Evolutionary conservation across 31 red algal species (phyloP).

Genomic region (Porphyra umbilicalis): DNA sequence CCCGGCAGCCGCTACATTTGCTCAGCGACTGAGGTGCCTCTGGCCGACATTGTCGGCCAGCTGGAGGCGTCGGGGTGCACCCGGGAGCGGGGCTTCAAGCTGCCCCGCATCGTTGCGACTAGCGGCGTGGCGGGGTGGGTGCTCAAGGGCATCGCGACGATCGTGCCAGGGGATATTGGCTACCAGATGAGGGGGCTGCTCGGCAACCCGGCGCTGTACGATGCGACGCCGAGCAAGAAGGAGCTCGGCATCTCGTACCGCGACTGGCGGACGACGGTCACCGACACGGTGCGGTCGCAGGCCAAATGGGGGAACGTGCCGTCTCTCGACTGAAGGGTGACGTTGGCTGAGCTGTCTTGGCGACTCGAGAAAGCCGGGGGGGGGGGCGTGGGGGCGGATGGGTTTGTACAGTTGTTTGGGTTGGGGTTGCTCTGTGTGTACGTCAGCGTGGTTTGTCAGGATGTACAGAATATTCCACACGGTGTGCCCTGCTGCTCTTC

Average conservation of each 20-base stretch:
- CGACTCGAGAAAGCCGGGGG: too few species aligned
- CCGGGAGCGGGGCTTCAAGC: background rate
- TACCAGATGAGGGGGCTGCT: background rate
- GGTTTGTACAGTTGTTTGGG: too few species aligned
- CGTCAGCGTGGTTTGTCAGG: too few species aligned
- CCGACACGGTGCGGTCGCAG: background rate
- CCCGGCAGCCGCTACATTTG: conserved; percentile 40
- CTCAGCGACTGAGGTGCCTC: background rate
- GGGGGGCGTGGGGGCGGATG: too few species aligned
- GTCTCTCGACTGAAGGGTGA: background rate
- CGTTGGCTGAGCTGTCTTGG: too few species aligned
- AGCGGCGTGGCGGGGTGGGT: background rate
- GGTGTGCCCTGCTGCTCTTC: too few species aligned
- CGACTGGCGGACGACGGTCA: background rate
- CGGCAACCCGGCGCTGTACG: background rate
- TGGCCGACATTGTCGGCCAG: background rate
- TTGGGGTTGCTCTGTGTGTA: too few species aligned
- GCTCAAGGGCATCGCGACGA: background rate
- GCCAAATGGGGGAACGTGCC: background rate
- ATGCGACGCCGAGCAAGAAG: background rate
- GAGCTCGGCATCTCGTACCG: background rate
- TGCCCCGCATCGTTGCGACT: background rate
- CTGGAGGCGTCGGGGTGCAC: background rate
- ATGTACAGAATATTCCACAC: too few species aligned
- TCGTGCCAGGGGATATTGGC: background rate